Conservation (phyloP, 768 basidiomycete genomes). For the Phaffia australis region DNA sequence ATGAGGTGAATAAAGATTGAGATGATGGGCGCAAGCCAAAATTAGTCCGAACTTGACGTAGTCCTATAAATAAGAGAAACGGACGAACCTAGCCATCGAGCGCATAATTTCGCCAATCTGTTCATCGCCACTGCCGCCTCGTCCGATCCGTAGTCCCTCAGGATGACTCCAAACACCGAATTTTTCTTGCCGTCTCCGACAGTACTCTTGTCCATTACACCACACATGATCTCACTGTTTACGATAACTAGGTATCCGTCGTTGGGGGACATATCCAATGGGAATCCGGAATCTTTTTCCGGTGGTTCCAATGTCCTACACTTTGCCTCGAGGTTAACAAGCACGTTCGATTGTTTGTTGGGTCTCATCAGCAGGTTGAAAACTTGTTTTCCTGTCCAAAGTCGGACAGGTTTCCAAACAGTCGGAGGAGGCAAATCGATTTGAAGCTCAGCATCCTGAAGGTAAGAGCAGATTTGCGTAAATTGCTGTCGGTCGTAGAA, state of each 20-base stretch:
- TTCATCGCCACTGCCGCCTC: slow-evolving; percentile 95
- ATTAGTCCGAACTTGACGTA: not conserved
- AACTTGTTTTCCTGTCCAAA: slow-evolving; percentile 99
- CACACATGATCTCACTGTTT: slow-evolving; percentile 98
- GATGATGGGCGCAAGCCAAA: slow-evolving; percentile 22
- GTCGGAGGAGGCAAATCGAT: slow-evolving; percentile 93
- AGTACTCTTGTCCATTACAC: slow-evolving; percentile 96
- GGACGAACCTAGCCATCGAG: slow-evolving; percentile 71
- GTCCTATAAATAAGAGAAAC: not conserved
- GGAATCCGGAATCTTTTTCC: slow-evolving; percentile 42
- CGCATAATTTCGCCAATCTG: slow-evolving; percentile 85
- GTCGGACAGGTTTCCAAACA: slow-evolving; percentile 77
- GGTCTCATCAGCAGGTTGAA: slow-evolving; percentile 95
- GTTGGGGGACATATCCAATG: slow-evolving; percentile 77
- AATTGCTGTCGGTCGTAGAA: slow-evolving; percentile 92
- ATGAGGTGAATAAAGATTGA: not conserved
- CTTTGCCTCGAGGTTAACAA: slow-evolving; percentile 91
- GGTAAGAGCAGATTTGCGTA: slow-evolving; percentile 89
- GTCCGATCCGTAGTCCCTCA: slow-evolving; percentile 89
- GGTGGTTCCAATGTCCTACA: slow-evolving; percentile 58
- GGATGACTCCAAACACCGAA: slow-evolving; percentile 93
- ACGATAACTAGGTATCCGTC: slow-evolving; percentile 95
- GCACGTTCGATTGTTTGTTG: slow-evolving; percentile 65
- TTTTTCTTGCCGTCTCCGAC: slow-evolving; percentile 99
- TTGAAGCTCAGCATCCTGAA: slow-evolving; percentile 78